phyloP scores from a whole-genome alignment of 345 rosid species.

The Dipteronia dyeriana region DNA sequence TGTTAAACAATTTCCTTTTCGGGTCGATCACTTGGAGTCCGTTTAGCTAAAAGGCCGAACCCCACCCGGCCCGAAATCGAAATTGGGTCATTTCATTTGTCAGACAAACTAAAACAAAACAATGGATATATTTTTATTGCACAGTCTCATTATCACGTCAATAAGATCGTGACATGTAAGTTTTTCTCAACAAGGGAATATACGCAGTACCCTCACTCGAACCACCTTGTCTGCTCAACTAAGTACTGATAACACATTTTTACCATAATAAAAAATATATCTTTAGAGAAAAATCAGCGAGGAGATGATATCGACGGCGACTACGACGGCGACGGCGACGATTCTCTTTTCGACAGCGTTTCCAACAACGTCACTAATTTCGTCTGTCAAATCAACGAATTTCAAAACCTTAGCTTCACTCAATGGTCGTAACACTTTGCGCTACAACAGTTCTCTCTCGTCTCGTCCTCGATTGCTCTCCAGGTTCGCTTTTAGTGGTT shows the following conservation, averaged over 20 bases:
- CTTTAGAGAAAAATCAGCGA: neutral
- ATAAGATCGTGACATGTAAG: too few species aligned
- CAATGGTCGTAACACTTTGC: conserved; percentile 28
- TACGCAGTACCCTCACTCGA: neutral
- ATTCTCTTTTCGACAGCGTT: conserved; percentile 24
- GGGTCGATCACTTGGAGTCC: neutral
- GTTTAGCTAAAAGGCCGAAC: neutral
- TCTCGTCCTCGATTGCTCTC: conserved; percentile 31
- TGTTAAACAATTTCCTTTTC: neutral
- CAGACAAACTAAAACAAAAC: neutral
- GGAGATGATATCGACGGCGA: conserved; percentile 16
- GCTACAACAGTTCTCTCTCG: conserved; percentile 22
- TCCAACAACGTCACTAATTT: conserved; percentile 21
- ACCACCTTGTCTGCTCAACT: neutral
- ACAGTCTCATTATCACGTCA: too few species aligned
- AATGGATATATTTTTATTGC: too few species aligned
- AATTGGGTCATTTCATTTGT: neutral
- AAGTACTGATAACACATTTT: neutral
- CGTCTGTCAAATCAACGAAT: conserved; percentile 19
- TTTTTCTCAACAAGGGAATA: too few species aligned
- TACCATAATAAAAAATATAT: neutral
- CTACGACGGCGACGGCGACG: neutral
- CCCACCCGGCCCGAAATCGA: neutral
- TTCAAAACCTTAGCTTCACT: conserved; percentile 26
- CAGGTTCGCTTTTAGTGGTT: conserved; percentile 31